Evolutionary conservation across 148 eudicot genomes (phyloP).

Genomic region (Rhododendron griersonianum): DNA sequence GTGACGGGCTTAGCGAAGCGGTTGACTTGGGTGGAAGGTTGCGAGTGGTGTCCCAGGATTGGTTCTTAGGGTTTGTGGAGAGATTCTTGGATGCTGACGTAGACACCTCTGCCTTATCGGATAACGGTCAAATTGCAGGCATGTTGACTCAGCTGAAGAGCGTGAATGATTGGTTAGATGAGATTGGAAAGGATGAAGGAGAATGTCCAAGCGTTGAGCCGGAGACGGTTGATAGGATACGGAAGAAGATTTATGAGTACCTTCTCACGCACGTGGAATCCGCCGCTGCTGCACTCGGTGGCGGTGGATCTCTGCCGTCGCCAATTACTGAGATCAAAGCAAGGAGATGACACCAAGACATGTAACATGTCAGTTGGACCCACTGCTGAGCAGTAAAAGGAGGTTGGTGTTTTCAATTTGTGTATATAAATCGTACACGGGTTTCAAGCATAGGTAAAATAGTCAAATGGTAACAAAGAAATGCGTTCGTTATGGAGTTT

Average conservation of each 20-base stretch:
- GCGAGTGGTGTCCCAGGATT: constrained; percentile 57
- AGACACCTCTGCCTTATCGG: constrained; percentile 51
- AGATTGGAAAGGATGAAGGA: constrained; percentile 51
- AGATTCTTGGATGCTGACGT: constrained; percentile 78
- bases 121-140: constrained; percentile 84
- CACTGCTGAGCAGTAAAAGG: constrained; percentile 17
- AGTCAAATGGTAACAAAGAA: constrained; percentile 1
- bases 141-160: constrained; percentile 88
- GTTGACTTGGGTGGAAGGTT: constrained; percentile 67
- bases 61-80: constrained; percentile 87
- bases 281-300: constrained; percentile 96
- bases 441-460: constrained; percentile 13
- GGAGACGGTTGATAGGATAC: constrained; percentile 74
- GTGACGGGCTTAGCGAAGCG: constrained; percentile 65
- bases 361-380: not conserved
- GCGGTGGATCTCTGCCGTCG: constrained; percentile 39
- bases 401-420: constrained; percentile 1
- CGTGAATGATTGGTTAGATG: constrained; percentile 89
- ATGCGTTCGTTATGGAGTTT: constrained; percentile 1
- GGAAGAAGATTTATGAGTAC: constrained; percentile 91
- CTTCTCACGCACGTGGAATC: constrained; percentile 93
- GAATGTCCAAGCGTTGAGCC: constrained; percentile 27
- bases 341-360: constrained; percentile 31
- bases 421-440: constrained; percentile 21
- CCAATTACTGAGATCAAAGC: constrained; percentile 41